phyloP scores from a whole-genome alignment of 495 filamentous ascomycete species.

The Wilcoxina mikolae region DNA sequence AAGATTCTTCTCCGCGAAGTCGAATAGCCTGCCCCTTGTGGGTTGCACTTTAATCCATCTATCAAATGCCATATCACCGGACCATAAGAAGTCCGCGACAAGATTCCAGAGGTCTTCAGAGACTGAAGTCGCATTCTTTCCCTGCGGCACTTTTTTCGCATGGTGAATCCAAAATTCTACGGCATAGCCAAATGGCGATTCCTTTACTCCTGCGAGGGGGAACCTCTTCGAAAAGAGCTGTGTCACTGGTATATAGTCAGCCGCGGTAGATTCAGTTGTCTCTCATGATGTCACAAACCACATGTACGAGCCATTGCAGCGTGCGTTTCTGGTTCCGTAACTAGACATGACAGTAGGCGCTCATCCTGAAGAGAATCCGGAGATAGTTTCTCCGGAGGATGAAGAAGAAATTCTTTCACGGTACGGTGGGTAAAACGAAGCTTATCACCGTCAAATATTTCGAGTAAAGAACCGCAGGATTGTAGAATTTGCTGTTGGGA shows the following conservation, averaged over 20 bases:
- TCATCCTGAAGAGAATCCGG: background rate
- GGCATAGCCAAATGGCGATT: background rate
- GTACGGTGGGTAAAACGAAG: constrained; percentile 9
- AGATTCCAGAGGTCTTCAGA: background rate
- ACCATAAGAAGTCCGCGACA: background rate
- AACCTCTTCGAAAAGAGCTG: constrained; percentile 2
- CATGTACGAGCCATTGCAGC: background rate
- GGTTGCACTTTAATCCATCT: no score
- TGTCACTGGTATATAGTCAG: background rate
- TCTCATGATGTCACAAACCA: constrained; percentile 1
- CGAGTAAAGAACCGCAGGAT: constrained; percentile 4
- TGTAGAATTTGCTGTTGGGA: background rate
- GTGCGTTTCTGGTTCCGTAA: background rate
- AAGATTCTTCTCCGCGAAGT: no score
- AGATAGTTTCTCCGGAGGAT: constrained; percentile 1
- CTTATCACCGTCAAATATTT: constrained; percentile 3
- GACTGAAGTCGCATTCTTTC: background rate
- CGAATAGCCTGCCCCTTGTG: no score
- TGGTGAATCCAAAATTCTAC: background rate
- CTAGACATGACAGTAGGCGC: background rate
- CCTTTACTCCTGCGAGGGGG: background rate
- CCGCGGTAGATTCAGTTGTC: background rate
- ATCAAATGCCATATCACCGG: background rate
- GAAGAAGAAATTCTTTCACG: constrained; percentile 12
- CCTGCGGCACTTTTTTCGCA: background rate